phyloP scores from a whole-genome alignment of 352 stramenopile species.

The Globisporangium barbulae region DNA sequence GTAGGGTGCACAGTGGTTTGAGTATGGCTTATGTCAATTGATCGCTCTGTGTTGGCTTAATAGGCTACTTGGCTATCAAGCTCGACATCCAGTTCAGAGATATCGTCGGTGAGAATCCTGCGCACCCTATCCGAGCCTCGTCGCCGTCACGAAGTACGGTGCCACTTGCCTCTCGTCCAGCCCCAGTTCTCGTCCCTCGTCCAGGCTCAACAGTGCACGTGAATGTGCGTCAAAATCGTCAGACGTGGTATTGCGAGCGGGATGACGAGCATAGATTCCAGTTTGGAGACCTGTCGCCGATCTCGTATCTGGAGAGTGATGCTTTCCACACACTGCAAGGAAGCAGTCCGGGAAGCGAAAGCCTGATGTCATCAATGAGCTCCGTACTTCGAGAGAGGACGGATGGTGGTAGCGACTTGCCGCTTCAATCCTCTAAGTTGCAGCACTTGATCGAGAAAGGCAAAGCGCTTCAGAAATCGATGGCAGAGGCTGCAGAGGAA shows the following conservation, averaged over 20 bases:
- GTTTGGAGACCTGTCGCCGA: not conserved
- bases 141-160: too few relatives aligned
- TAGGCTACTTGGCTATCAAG: slow-evolving; percentile 30
- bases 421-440: slow-evolving; percentile 8
- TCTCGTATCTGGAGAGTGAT: slow-evolving; percentile 16
- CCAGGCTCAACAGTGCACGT: slow-evolving; percentile 5
- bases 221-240: not conserved
- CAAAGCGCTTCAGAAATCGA: slow-evolving; percentile 39
- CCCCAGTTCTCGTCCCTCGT: slow-evolving; percentile 5
- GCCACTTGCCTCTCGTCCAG: not conserved
- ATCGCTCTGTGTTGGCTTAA: not conserved
- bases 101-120: not conserved
- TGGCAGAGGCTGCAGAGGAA: slow-evolving; percentile 33
- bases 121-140: not conserved
- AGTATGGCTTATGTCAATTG: not conserved
- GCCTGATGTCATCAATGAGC: not conserved
- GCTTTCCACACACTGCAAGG: not conserved
- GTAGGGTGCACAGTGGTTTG: not conserved
- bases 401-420: not conserved
- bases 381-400: not conserved
- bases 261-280: not conserved
- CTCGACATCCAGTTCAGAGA: slow-evolving; percentile 15
- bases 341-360: not conserved
- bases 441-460: slow-evolving; percentile 41
- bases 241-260: not conserved